Evolutionary conservation across 257 asterid species (phyloP).

Genomic region (Sherardia arvensis): DNA sequence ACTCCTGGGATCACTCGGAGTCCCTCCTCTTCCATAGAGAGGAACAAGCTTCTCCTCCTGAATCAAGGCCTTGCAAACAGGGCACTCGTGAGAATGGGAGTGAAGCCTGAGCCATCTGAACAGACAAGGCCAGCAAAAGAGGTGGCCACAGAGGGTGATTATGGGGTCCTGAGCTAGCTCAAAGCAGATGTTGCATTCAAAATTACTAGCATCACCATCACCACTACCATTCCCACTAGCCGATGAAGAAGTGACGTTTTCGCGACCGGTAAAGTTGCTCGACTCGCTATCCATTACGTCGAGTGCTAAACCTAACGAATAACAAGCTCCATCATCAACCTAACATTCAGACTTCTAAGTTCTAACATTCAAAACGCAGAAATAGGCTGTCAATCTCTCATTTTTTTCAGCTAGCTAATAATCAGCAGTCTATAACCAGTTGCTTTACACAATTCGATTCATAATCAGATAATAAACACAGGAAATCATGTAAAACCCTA

Average conservation of each 20-base stretch:
- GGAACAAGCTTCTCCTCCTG: slow-evolving; percentile 62
- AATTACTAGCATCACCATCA: slow-evolving; percentile 34
- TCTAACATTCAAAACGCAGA: too few relatives aligned
- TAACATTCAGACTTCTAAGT: too few relatives aligned
- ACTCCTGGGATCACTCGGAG: slow-evolving; percentile 51
- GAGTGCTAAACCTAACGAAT: not conserved
- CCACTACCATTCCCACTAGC: slow-evolving; percentile 12
- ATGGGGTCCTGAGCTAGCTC: slow-evolving; percentile 58
- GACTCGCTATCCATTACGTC: slow-evolving; percentile 14
- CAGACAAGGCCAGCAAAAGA: slow-evolving; percentile 72
- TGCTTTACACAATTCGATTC: not conserved
- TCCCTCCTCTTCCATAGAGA: slow-evolving; percentile 59
- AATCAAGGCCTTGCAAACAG: slow-evolving; percentile 63
- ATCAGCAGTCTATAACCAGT: not conserved
- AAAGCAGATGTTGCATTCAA: slow-evolving; percentile 67
- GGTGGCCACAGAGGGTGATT: slow-evolving; percentile 70
- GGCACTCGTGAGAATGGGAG: slow-evolving; percentile 55
- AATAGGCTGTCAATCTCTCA: too few relatives aligned
- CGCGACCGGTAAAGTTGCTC: not conserved
- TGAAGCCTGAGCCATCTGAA: slow-evolving; percentile 46
- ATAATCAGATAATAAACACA: not conserved
- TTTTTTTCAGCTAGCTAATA: too few relatives aligned
- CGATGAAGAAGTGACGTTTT: slow-evolving; percentile 10
- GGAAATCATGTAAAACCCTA: not conserved
- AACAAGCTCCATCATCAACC: not conserved